phyloP scores from a whole-genome alignment of 306 rosid species.

The Gleditsia sinensis region DNA sequence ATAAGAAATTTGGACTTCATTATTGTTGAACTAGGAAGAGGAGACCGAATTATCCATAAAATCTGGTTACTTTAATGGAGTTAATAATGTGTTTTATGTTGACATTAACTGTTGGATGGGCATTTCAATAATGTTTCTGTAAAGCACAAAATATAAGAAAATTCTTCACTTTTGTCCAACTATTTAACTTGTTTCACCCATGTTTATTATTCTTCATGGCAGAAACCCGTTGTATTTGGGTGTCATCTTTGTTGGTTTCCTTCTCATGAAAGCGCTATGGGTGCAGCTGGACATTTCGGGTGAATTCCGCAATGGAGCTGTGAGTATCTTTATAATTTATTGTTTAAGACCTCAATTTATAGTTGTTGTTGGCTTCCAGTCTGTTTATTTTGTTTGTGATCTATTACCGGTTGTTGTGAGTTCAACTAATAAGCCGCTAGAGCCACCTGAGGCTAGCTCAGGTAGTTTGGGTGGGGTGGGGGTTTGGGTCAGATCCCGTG shows the following conservation, averaged over 20 bases:
- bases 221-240: conserved; percentile 90
- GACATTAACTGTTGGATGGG: background rate
- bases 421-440: conserved; percentile 21
- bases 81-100: background rate
- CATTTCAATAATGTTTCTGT: conserved; percentile 4
- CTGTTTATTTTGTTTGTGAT: conserved; percentile 22
- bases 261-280: conserved; percentile 85
- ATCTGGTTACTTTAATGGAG: background rate
- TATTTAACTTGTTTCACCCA: conserved; percentile 32
- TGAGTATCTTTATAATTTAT: conserved; percentile 50
- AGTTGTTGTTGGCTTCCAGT: background rate
- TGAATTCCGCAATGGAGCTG: conserved; percentile 81
- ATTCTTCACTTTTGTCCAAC: background rate
- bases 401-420: background rate
- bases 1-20: background rate
- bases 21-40: background rate
- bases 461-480: too few species aligned
- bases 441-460: too few species aligned
- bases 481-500: too few species aligned
- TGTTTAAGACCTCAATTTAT: conserved; percentile 16
- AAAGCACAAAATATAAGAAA: background rate
- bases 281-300: conserved; percentile 80
- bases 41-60: background rate
- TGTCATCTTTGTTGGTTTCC: conserved; percentile 70
- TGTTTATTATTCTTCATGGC: conserved; percentile 41